These are phyloP conservation scores for Euptelea pleiosperma DNA, from an alignment of 164 flowering plant genomes.

Conservation along the genomic window DNA sequence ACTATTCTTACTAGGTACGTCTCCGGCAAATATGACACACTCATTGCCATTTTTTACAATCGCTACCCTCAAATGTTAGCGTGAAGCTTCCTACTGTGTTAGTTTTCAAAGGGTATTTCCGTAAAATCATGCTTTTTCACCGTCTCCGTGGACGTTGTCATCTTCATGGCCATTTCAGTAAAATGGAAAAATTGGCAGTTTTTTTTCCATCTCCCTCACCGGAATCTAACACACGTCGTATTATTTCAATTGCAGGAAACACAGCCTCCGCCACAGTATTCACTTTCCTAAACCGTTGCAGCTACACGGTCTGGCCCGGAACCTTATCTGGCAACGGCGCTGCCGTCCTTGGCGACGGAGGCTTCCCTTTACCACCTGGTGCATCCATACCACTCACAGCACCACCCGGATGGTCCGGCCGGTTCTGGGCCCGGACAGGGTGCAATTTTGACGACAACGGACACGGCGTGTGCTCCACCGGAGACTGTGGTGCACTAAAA, in stretches of 20 bases:
- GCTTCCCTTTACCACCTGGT: slow-evolving; percentile 52
- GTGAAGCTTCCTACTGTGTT: no score
- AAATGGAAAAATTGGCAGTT: no score
- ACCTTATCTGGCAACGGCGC: slow-evolving; percentile 64
- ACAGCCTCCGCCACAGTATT: slow-evolving; percentile 47
- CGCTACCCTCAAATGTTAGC: no score
- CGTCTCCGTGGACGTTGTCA: no score
- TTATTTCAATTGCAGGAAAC: slow-evolving; percentile 8
- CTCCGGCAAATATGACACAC: background rate
- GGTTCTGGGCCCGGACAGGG: slow-evolving; percentile 88
- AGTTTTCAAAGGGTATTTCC: no score
- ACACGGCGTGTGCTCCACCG: slow-evolving; percentile 65
- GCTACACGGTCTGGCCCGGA: slow-evolving; percentile 78
- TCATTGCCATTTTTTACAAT: background rate
- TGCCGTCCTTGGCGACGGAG: slow-evolving; percentile 49
- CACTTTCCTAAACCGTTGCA: slow-evolving; percentile 61
- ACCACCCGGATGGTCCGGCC: slow-evolving; percentile 84
- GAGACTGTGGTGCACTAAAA: slow-evolving; percentile 67
- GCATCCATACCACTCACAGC: slow-evolving; percentile 45
- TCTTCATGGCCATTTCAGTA: no score
- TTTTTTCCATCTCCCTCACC: no score
- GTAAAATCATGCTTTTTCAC: no score
- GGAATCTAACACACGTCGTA: background rate
- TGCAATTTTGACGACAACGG: slow-evolving; percentile 73
- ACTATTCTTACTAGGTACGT: slow-evolving; percentile 1